Evolutionary conservation across 2,329 filamentous ascomycete genomes (phyloP).

Genomic region (Colletotrichum tamarilloi): DNA sequence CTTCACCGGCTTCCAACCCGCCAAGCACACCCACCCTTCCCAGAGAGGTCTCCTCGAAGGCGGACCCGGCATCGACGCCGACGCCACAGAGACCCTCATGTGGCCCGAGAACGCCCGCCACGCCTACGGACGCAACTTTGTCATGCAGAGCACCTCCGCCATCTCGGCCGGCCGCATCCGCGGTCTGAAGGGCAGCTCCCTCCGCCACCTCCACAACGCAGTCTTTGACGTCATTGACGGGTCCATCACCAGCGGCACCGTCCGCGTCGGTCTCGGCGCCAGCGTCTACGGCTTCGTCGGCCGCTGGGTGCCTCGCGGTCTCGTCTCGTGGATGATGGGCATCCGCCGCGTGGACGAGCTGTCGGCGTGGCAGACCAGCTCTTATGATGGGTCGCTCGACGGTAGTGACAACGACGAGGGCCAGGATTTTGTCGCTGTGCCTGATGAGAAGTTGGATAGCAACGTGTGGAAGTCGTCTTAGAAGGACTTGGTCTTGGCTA

Average conservation of each 20-base stretch:
- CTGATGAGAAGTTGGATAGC: slow-evolving; percentile 52
- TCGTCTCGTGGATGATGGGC: slow-evolving; percentile 96
- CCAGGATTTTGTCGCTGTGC: slow-evolving; percentile 64
- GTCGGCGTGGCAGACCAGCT: slow-evolving; percentile 62
- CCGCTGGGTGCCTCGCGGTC: slow-evolving; percentile 77
- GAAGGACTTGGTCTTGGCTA: neutral
- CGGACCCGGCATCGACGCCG: slow-evolving; percentile 50
- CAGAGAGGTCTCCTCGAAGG: slow-evolving; percentile 54
- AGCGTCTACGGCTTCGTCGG: slow-evolving; percentile 88
- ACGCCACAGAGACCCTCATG: slow-evolving; percentile 65
- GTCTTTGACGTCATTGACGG: slow-evolving; percentile 90
- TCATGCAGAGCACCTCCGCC: slow-evolving; percentile 64
- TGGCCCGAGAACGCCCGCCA: slow-evolving; percentile 73
- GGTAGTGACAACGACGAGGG: slow-evolving; percentile 51
- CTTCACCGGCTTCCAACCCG: slow-evolving; percentile 73
- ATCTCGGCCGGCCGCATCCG: slow-evolving; percentile 68
- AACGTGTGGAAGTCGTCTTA: slow-evolving; percentile 56
- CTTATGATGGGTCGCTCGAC: slow-evolving; percentile 47
- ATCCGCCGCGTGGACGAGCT: slow-evolving; percentile 72
- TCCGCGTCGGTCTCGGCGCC: slow-evolving; percentile 87
- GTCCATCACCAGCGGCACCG: slow-evolving; percentile 68
- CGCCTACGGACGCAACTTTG: slow-evolving; percentile 72
- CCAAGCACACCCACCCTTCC: slow-evolving; percentile 50
- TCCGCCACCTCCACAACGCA: slow-evolving; percentile 84
- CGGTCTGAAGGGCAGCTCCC: slow-evolving; percentile 74